Evolutionary conservation across 345 rosid genomes (phyloP), one percentile per base, ranked within the genome.

Genomic region (Rhizophora mangle): DNA sequence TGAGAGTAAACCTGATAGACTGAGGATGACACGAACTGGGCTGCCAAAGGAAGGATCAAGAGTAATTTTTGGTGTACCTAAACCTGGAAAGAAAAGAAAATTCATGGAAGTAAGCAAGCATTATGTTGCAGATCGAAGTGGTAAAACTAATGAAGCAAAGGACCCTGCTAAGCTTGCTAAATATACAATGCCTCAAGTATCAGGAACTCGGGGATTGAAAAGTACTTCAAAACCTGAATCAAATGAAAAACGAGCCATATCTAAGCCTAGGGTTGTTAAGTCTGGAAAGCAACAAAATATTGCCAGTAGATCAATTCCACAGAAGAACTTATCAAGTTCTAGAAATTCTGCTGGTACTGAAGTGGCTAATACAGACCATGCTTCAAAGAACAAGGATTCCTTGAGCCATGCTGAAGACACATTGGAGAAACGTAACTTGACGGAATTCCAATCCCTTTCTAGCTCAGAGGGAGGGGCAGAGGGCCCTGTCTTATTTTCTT

Each of bases 61-160:
- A 77, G 89, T 83, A 67, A 66, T 87, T 60, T 85, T 89, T 72
- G 99, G 99, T 56, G 89, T 96, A 71, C 99, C 99, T 51, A 92
- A 90, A 78, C 99, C 98, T 68, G 98, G 99, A 70, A 96, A 92
- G 84, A 96, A 89, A 74, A 84, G 92, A 77, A 96, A 96, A 80
- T 92, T 92, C 74, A 96, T 96, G 98, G 98, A 96, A 51, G 99
- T 96, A 59, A 92, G 99, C 86, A 90, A 88, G 76, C 99, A 92
- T 72, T 92, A 89, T 60, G 83, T 83, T 78, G 86, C 85, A 52
- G 89, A 81, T 76, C 73, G 81, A 34, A 77, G 77, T 72, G 70
- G 74, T 60, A 82, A 80, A 81, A 74, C 67, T 32, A 78, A 71
- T 29, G 88, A 84, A 71, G 52, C 84, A 57, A 86, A 80, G 74